Percentiles rank a stretch among this genome's conserved stretches.
Conservation (phyloP, 805 yeast genomes). For the Sugiyamaella boreocaroliniensis region DNA sequence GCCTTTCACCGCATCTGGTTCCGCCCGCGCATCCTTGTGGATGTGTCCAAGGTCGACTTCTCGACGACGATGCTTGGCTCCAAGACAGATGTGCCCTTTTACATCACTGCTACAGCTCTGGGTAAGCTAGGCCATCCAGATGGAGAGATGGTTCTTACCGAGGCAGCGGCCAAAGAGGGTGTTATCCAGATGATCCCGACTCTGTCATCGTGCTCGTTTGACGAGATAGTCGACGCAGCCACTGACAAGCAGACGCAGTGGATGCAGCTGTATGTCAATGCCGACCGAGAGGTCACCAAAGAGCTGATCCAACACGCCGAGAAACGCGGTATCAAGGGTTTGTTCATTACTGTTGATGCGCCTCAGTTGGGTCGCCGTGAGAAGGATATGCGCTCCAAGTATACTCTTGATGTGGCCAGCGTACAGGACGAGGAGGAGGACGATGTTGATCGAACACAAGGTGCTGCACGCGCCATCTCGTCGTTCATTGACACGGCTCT, state of each 20-base stretch:
- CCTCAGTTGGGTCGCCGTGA: conserved; percentile 89
- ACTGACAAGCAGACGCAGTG: conserved; percentile 68
- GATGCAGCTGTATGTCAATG: conserved; percentile 81
- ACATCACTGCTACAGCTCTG: conserved; percentile 85
- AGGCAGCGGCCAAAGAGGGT: conserved; percentile 67
- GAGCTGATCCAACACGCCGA: conserved; percentile 66
- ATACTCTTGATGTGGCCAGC: conserved; percentile 45
- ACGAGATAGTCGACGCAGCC: conserved; percentile 73
- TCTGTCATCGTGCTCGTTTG: conserved; percentile 79
- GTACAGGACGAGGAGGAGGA: conserved; percentile 36
- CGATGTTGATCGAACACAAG: conserved; percentile 59
- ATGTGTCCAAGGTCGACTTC: conserved; percentile 67
- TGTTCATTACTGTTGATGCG: conserved; percentile 88
- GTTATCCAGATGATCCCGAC: conserved; percentile 90
- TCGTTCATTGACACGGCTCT: conserved; percentile 70
- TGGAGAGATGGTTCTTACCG: conserved; percentile 81
- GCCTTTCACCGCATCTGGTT: conserved; percentile 86
- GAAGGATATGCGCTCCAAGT: conserved; percentile 70
- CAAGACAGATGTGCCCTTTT: conserved; percentile 67
- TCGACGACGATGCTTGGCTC: conserved; percentile 73
- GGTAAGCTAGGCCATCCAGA: conserved; percentile 90
- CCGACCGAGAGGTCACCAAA: conserved; percentile 60
- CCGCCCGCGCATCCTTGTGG: conserved; percentile 74
- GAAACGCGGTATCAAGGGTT: conserved; percentile 65
- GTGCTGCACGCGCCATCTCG: conserved; percentile 84